A percentile compares a stretch with the other conserved stretches of the same genome.
Conservation (phyloP, 257 asterid genomes). For the Voacanga thouarsii region DNA sequence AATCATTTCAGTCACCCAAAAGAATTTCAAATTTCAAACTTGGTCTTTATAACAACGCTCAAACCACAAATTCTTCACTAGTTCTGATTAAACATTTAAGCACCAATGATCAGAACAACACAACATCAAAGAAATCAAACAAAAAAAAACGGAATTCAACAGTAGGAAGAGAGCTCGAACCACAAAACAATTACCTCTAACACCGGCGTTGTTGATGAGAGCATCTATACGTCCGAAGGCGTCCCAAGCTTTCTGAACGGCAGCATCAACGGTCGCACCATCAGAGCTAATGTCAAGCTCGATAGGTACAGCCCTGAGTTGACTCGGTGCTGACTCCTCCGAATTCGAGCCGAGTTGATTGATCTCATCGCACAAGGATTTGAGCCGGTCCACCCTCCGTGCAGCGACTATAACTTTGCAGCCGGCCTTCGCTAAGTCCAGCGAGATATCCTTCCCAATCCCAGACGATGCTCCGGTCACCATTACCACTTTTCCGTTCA, state of each 20-base stretch:
- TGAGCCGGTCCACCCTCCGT: conserved; percentile 15
- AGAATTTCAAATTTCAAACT: not conserved
- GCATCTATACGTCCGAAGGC: conserved; percentile 59
- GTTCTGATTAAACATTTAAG: not conserved
- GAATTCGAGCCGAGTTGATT: conserved; percentile 5
- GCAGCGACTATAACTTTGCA: conserved; percentile 32
- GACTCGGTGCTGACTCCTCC: not conserved
- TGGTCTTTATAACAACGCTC: not conserved
- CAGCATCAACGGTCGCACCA: conserved; percentile 31
- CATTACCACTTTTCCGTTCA: conserved; percentile 19
- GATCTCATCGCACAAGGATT: conserved; percentile 13
- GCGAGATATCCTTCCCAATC: conserved; percentile 31
- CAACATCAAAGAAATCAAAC: not conserved
- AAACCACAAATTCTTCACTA: not conserved
- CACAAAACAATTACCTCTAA: conserved; percentile 36
- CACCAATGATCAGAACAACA: not conserved
- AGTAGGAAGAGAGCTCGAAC: not conserved
- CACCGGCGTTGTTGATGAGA: conserved; percentile 63
- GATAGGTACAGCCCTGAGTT: conserved; percentile 33
- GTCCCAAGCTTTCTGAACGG: conserved; percentile 58
- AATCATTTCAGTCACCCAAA: no score
- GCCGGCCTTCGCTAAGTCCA: conserved; percentile 46
- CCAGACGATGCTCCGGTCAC: conserved; percentile 28
- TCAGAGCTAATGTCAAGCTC: conserved; percentile 54
- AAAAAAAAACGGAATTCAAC: not conserved